Conservation (phyloP, 139 green algal species). For the Deuterostichococcus epilithicus region DNA sequence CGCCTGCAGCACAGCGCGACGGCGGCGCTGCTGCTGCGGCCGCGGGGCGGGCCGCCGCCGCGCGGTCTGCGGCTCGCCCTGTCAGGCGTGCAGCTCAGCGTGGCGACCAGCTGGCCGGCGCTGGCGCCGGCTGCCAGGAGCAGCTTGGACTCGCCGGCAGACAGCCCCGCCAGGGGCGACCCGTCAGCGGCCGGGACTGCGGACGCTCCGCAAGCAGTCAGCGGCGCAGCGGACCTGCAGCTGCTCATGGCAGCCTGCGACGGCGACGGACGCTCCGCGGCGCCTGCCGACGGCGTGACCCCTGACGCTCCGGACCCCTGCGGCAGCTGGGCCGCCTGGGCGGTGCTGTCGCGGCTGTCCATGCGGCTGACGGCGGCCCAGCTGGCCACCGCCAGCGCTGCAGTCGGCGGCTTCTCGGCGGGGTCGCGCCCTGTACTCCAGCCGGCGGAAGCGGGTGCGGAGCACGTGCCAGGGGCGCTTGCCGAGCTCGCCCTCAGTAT, state of each 20-base stretch:
- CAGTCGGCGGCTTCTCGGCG: background rate
- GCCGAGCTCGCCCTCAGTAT: background rate
- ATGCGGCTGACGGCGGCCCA: conserved; percentile 16
- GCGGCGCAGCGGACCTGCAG: background rate
- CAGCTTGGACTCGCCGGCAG: too few species aligned
- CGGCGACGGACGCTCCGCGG: too few species aligned
- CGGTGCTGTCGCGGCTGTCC: background rate
- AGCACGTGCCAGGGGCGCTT: background rate
- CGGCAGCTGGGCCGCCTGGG: background rate
- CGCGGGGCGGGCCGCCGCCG: too few species aligned
- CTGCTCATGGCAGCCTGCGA: background rate
- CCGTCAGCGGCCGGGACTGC: too few species aligned
- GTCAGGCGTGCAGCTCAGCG: background rate
- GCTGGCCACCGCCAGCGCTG: conserved; percentile 7
- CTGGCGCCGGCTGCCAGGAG: too few species aligned
- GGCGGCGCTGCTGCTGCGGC: background rate
- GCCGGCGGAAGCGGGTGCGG: background rate
- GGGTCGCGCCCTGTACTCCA: background rate
- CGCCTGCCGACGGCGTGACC: too few species aligned
- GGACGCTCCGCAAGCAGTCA: background rate
- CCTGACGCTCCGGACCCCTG: too few species aligned
- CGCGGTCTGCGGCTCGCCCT: background rate
- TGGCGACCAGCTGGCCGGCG: too few species aligned
- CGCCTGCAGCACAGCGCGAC: background rate
- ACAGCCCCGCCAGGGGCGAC: too few species aligned